Percentiles rank a stretch among this genome's conserved stretches.
Evolutionary conservation across 2,329 filamentous ascomycete species (phyloP).

Genomic region (Tolypocladium ovalisporum): DNA sequence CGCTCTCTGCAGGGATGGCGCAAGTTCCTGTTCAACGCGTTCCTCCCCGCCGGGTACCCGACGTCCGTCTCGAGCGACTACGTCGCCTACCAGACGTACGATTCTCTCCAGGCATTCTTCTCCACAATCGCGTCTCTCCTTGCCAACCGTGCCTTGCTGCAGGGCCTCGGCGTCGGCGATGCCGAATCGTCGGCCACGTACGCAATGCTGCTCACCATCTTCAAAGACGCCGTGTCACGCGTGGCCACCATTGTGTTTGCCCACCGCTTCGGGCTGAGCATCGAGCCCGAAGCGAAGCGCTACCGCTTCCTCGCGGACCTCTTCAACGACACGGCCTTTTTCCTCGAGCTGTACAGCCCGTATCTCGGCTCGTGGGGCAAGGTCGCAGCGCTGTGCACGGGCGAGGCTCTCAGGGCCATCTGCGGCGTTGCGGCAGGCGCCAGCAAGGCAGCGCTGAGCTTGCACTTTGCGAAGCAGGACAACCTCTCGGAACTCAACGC

Average conservation of each 20-base stretch:
- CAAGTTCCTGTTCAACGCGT: conserved; percentile 50
- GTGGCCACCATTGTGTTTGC: conserved; percentile 82
- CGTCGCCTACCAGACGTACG: conserved; percentile 57
- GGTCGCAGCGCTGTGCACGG: conserved; percentile 35
- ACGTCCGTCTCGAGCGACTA: conserved; percentile 81
- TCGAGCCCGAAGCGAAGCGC: conserved; percentile 84
- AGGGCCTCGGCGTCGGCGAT: conserved; percentile 74
- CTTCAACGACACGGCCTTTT: conserved; percentile 77
- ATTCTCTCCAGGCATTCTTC: conserved; percentile 76
- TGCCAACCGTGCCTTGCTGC: conserved; percentile 70
- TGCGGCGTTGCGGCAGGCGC: conserved; percentile 88
- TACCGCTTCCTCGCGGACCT: conserved; percentile 81
- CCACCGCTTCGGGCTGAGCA: conserved; percentile 66
- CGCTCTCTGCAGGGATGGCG: conserved; percentile 20
- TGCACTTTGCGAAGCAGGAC: conserved; percentile 79
- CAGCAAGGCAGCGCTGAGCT: conserved; percentile 80
- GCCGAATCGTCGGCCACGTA: conserved; percentile 67
- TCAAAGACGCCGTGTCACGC: conserved; percentile 72
- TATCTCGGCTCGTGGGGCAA: conserved; percentile 48
- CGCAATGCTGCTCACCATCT: conserved; percentile 70
- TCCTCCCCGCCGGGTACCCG: conserved; percentile 80
- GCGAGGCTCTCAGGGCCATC: conserved; percentile 45
- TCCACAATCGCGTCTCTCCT: conserved; percentile 72
- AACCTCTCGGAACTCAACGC: conserved; percentile 92
- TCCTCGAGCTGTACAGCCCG: conserved; percentile 76